These are phyloP conservation scores for Claviceps lovelessii DNA, from an alignment of 2,329 filamentous ascomycete genomes.

Conservation along the genomic window DNA sequence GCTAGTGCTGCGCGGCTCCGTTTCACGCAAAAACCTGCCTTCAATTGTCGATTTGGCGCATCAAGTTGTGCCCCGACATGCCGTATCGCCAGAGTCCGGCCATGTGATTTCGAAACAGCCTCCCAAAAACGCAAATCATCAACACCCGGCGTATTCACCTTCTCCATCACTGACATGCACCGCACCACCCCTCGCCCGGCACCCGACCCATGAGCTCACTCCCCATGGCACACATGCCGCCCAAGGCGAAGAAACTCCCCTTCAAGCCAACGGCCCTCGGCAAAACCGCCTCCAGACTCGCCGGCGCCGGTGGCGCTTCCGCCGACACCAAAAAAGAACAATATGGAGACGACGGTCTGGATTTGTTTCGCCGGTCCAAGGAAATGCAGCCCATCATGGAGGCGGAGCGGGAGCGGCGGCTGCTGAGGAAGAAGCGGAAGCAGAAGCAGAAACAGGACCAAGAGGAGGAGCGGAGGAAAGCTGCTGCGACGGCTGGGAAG, in stretches of 20 bases:
- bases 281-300: slow-evolving; percentile 11
- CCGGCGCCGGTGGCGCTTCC: neutral
- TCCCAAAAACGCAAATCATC: too few relatives aligned
- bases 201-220: slow-evolving; percentile 19
- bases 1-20: too few relatives aligned
- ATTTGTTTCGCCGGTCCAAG: slow-evolving; percentile 35
- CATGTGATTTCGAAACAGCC: neutral
- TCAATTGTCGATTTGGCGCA: too few relatives aligned
- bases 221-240: slow-evolving; percentile 10
- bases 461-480: slow-evolving; percentile 8
- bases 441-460: too few relatives aligned
- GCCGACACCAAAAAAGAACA: slow-evolving; percentile 6
- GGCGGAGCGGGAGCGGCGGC: slow-evolving; percentile 24
- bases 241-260: slow-evolving; percentile 28
- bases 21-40: too few relatives aligned
- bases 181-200: neutral
- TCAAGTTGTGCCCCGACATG: too few relatives aligned
- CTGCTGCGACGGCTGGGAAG: slow-evolving; percentile 9
- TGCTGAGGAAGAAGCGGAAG: slow-evolving; percentile 13
- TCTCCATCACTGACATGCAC: neutral
- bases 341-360: slow-evolving; percentile 23
- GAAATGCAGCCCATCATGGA: slow-evolving; percentile 32
- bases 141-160: too few relatives aligned
- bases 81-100: neutral
- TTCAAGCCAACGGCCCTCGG: slow-evolving; percentile 35